Percentiles rank a stretch among this genome's conserved stretches.
These are phyloP conservation scores for Aspergillus asperescens DNA, from an alignment of 495 filamentous ascomycete species.

Conservation along the genomic window DNA sequence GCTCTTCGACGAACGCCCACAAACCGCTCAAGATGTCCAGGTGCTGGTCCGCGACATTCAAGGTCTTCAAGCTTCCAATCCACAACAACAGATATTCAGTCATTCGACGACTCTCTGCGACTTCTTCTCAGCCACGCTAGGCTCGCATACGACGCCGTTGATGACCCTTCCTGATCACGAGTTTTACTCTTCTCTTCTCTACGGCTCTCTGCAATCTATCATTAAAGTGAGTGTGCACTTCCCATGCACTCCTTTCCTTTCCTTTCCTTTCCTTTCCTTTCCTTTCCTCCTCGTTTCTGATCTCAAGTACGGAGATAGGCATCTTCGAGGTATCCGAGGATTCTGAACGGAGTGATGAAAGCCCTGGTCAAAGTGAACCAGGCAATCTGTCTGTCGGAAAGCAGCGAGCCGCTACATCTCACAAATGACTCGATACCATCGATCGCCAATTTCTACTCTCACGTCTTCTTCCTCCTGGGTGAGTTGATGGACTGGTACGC, in stretches of 20 bases:
- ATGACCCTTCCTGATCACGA: constrained; percentile 33
- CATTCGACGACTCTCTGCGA: constrained; percentile 32
- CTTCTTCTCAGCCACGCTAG: constrained; percentile 32
- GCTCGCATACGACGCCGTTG: constrained; percentile 34
- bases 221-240: constrained; percentile 33
- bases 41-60: constrained; percentile 30
- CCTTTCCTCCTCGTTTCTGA: too few relatives aligned
- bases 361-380: constrained; percentile 41
- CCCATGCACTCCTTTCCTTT: not conserved
- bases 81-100: constrained; percentile 29
- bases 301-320: constrained; percentile 28
- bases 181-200: constrained; percentile 40
- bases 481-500: constrained; percentile 48
- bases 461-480: constrained; percentile 44
- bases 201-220: constrained; percentile 41
- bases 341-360: constrained; percentile 41
- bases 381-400: constrained; percentile 26
- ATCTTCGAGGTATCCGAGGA: constrained; percentile 39
- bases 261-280: too few relatives aligned
- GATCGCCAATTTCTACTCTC: constrained; percentile 40
- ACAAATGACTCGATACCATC: constrained; percentile 21
- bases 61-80: constrained; percentile 26
- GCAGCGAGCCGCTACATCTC: constrained; percentile 16
- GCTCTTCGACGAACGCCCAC: constrained; percentile 31
- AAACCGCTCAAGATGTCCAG: constrained; percentile 30